Base-by-base conservation (phyloP, 2,329 filamentous ascomycete genomes). In the Fusarium anthophilum region DNA sequence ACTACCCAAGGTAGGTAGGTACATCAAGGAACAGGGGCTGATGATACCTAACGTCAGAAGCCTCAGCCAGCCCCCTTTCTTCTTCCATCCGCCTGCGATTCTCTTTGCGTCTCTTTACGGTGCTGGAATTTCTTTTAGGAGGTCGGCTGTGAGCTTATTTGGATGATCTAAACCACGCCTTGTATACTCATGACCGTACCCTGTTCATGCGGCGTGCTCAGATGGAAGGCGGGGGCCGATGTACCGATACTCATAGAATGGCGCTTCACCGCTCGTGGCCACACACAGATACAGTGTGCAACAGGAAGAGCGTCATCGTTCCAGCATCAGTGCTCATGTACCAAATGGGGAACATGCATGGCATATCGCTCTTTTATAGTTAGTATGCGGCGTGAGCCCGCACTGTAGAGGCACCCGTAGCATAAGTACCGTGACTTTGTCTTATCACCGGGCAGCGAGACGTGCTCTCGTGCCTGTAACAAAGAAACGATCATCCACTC, bases 381-480 rank as follows among this genome's bases (percentile, higher is more conserved):
- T 20, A 37, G 28, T 55, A 48, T 59, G 51, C 63, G 65, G n/a
- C 9, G 62, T 70, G 60, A 58, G 57, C 41, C 66, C 74, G 74
- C 76, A 78, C 77, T 76, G 77, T 35, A 35, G 32, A 15, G 15
- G 32, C 72, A 56, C 66, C 38, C 48, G 54, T 18, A 28, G 9
- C 1, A 6, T 5, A 72, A 56, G 76, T 78, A 78, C 47, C n/a
- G 17, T 18, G 78, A 78, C 76, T 47, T 35, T 44, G 47, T 56
- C 58, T 69, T 78, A 77, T 78, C 76, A 55, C 63, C 54, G 57
- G 57, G 50, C 66, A 39, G 63, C 50, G 56, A 60, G 54, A 72
- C 63, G 51, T 77, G 72, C 74, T 75, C 76, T 74, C 75, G 76
- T 76, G 75, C 69, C 64, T 78, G 60, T 54, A 75, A 78, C 75